phyloP scores from a whole-genome alignment of 2,329 filamentous ascomycete species.

The Zymoseptoria passerinii region DNA sequence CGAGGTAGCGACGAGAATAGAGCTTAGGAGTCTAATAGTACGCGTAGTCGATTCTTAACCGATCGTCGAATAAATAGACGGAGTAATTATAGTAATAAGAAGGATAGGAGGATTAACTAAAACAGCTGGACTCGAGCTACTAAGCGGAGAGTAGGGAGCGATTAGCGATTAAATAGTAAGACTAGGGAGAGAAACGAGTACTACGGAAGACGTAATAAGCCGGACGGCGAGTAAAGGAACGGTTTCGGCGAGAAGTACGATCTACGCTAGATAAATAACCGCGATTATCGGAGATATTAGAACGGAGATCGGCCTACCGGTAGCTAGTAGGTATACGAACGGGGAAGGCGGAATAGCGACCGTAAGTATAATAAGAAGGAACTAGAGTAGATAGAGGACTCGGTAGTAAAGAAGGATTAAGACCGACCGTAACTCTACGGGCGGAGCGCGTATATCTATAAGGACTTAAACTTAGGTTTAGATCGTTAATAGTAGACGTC shows the following conservation, averaged over 20 bases:
- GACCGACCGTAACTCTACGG: constrained; percentile 22
- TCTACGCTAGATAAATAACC: constrained; percentile 47
- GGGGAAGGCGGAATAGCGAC: constrained; percentile 34
- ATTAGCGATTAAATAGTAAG: constrained; percentile 48
- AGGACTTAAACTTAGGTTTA: too few species aligned
- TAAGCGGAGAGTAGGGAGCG: constrained; percentile 43
- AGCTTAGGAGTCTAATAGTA: constrained; percentile 30
- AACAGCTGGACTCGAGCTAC: constrained; percentile 70
- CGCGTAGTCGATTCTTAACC: constrained; percentile 34
- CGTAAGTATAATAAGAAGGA: constrained; percentile 62
- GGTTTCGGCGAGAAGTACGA: constrained; percentile 62
- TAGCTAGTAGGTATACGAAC: constrained; percentile 37
- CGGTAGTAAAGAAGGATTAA: constrained; percentile 54
- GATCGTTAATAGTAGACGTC: too few species aligned
- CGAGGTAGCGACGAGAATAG: constrained; percentile 26
- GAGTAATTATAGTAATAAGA: constrained; percentile 25
- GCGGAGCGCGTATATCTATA: too few species aligned
- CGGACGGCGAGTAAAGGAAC: constrained; percentile 52
- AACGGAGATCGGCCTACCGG: constrained; percentile 38
- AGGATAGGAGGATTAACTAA: constrained; percentile 42
- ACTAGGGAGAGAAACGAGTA: constrained; percentile 49
- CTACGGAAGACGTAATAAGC: constrained; percentile 31
- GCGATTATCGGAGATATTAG: constrained; percentile 28
- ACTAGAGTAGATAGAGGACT: constrained; percentile 76
- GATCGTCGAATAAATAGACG: constrained; percentile 38